phyloP scores from a whole-genome alignment of 345 rosid species.

The Reutealis trisperma region DNA sequence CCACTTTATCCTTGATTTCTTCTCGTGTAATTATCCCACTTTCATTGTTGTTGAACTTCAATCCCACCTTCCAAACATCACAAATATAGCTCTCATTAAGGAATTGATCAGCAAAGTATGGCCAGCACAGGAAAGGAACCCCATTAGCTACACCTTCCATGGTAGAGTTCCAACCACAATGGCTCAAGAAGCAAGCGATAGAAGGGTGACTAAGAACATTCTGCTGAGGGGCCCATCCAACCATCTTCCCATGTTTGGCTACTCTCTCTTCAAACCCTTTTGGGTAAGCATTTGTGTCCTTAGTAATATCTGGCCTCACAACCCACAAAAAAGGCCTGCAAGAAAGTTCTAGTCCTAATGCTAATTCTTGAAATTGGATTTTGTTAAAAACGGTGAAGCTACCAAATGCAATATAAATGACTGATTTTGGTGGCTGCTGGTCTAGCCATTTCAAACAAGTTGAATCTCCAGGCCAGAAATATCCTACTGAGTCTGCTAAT shows the following conservation, averaged over 20 bases:
- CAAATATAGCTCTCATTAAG: slow-evolving; percentile 1
- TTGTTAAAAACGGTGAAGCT: slow-evolving; percentile 5
- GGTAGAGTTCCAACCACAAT: slow-evolving; percentile 13
- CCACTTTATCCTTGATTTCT: slow-evolving; percentile 11
- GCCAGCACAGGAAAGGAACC: slow-evolving; percentile 10
- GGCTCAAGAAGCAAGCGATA: slow-evolving; percentile 3
- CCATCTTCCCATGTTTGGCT: background rate
- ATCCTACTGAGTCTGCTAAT: background rate
- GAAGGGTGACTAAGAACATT: slow-evolving; percentile 11
- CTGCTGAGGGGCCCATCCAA: slow-evolving; percentile 12
- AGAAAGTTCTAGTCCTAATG: slow-evolving; percentile 9
- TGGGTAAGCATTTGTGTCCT: background rate
- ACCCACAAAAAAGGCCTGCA: slow-evolving; percentile 3
- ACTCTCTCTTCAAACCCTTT: slow-evolving; percentile 15
- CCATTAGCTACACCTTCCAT: slow-evolving; percentile 14
- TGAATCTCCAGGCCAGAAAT: slow-evolving; percentile 3
- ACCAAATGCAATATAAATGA: slow-evolving; percentile 12
- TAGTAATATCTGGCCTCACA: slow-evolving; percentile 2
- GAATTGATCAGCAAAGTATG: slow-evolving; percentile 1
- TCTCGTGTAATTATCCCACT: background rate
- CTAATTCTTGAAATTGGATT: slow-evolving; percentile 10
- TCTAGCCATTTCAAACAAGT: slow-evolving; percentile 14
- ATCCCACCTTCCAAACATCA: slow-evolving; percentile 10
- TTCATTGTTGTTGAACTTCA: background rate
- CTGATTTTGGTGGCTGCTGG: background rate